These are phyloP conservation scores for Marchantia paleacea DNA, from an alignment of 225 moss, liverwort and hornwort genomes.

Conservation along the genomic window DNA sequence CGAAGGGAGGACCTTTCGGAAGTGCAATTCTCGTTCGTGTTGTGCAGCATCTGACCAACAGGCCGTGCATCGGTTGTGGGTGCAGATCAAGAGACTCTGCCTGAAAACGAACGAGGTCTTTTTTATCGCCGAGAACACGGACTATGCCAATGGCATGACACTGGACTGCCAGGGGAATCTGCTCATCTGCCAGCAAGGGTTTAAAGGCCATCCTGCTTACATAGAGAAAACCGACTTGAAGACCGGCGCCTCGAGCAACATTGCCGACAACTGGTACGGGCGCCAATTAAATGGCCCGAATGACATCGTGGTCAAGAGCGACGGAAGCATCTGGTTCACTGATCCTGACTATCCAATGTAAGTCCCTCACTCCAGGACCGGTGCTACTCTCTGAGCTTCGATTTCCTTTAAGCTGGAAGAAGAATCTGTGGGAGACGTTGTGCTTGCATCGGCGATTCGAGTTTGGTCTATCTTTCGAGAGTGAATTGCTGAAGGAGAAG, in stretches of 20 bases:
- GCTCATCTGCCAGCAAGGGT: slow-evolving; percentile 66
- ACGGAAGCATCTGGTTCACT: slow-evolving; percentile 76
- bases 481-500: not conserved
- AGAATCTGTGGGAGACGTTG: not conserved
- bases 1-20: too few relatives aligned
- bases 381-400: not conserved
- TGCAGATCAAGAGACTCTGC: slow-evolving; percentile 47
- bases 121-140: slow-evolving; percentile 52
- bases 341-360: slow-evolving; percentile 64
- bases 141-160: slow-evolving; percentile 67
- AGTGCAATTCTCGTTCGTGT: too few relatives aligned
- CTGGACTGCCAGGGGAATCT: slow-evolving; percentile 55
- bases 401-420: not conserved
- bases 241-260: slow-evolving; percentile 36
- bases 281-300: slow-evolving; percentile 67
- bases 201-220: slow-evolving; percentile 45
- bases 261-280: slow-evolving; percentile 77
- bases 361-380: not conserved
- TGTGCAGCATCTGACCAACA: too few relatives aligned
- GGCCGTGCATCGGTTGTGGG: not conserved
- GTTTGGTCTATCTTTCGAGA: too few relatives aligned
- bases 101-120: slow-evolving; percentile 47
- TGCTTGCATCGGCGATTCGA: not conserved
- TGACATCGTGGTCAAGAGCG: slow-evolving; percentile 67
- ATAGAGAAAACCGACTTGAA: slow-evolving; percentile 58